Evolutionary conservation across 2,329 filamentous ascomycete genomes (phyloP), one percentile per base, ranked within the genome.

Genomic region (Exophiala aquamarina): DNA sequence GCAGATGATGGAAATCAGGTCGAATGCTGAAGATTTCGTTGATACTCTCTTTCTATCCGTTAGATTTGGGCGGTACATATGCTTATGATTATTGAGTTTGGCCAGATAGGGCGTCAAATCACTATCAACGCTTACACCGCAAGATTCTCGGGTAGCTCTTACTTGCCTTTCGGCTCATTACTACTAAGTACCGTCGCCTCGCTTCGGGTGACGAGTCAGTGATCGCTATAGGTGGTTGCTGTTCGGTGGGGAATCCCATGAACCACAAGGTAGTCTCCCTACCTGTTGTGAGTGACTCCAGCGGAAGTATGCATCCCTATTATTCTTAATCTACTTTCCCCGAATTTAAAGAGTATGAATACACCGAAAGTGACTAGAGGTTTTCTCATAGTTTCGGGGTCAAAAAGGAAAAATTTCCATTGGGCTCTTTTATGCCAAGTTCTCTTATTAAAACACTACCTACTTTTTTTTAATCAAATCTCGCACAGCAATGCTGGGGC

Each of bases 21-120:
- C 9, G 28, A n/a, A 9, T 31, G 28, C n/a, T 31, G 28, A 31
- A 31, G 28, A 31, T 31, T 9, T 31, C 28, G 28, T 31, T 31
- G 28, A 31, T 31, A 31, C n/a, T 31, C 28, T 31, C 9, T 9
- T 31, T 9, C n/a, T 31, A 31, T 31, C 28, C n/a, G 28, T 9
- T 31, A n/a, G n/a, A 31, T 31, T 31, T n/a, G 9, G 28, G n/a
- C n/a, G n/a, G n/a, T n/a, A 31, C n/a, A 31, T 31, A 31, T 31
- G n/a, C 28, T 31, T 31, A n/a, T 31, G n/a, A 31, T n/a, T 31
- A 31, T 31, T 31, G 28, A 31, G n/a, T 31, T 31, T 31, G 28
- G 9, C 9, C n/a, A 31, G 28, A 9, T n/a, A 31, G 9, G 28
- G 28, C 28, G 28, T 31, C 9, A 31, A 31, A 9, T 31, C 28